Evolutionary conservation across 371 early-diverging fungal species (phyloP).

Genomic region (Saksenaea vasiformis): DNA sequence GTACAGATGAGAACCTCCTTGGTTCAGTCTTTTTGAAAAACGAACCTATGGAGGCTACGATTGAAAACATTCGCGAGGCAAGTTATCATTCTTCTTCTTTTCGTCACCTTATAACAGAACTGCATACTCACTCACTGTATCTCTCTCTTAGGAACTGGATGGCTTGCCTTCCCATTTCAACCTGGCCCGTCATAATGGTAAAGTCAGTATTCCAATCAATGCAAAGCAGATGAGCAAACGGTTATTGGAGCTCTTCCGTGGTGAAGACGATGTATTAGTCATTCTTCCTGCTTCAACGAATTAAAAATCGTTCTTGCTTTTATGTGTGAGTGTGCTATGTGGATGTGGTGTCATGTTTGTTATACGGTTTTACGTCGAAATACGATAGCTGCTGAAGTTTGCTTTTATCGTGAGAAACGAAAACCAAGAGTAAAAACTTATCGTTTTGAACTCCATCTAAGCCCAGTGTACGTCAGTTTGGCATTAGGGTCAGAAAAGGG

Average conservation of each 20-base stretch:
- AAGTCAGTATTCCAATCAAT: slow-evolving; percentile 63
- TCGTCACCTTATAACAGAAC: too few species aligned
- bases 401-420: background rate
- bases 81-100: too few species aligned
- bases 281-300: slow-evolving; percentile 24
- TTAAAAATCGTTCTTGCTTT: slow-evolving; percentile 3
- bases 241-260: slow-evolving; percentile 52
- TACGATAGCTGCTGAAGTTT: background rate
- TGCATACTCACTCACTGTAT: background rate
- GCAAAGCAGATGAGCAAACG: slow-evolving; percentile 61
- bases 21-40: slow-evolving; percentile 58
- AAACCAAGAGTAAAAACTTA: background rate
- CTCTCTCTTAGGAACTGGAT: slow-evolving; percentile 58
- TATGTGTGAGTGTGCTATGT: background rate
- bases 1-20: slow-evolving; percentile 46
- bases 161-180: slow-evolving; percentile 54
- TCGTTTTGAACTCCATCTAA: background rate
- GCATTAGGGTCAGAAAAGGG: background rate
- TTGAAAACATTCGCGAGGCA: slow-evolving; percentile 51
- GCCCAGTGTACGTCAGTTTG: slow-evolving; percentile 1
- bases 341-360: background rate
- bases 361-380: background rate
- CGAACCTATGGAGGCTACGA: slow-evolving; percentile 49
- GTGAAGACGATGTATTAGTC: slow-evolving; percentile 57
- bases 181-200: slow-evolving; percentile 63